A percentile compares a stretch with the other conserved stretches of the same genome.
These are phyloP conservation scores for Cichorium intybus DNA, from an alignment of 140 eudicot genomes.

Conservation along the genomic window DNA sequence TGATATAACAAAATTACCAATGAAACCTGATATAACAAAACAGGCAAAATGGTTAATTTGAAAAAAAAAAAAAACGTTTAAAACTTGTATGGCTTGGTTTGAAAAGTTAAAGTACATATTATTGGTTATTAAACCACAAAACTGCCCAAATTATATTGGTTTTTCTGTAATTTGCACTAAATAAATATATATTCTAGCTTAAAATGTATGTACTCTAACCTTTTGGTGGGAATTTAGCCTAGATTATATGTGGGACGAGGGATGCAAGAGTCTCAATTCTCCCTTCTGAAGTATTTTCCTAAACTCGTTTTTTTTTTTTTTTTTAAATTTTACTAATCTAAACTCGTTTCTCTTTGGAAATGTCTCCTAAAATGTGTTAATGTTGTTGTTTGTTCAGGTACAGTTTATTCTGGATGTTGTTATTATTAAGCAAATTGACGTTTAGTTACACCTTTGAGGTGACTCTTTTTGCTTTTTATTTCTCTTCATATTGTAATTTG, in stretches of 20 bases:
- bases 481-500: background rate
- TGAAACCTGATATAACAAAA: no score
- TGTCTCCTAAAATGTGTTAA: constrained; percentile 9
- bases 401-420: constrained; percentile 77
- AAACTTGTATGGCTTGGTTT: background rate
- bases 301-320: constrained; percentile 8
- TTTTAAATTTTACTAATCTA: constrained; percentile 5
- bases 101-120: background rate
- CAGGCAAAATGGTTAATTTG: background rate
- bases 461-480: constrained; percentile 10
- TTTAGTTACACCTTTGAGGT: constrained; percentile 97
- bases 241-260: constrained; percentile 91
- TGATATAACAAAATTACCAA: no score
- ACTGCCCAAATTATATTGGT: background rate
- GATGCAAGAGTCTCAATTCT: constrained; percentile 93
- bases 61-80: background rate
- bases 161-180: background rate
- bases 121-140: background rate
- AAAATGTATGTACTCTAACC: constrained; percentile 9
- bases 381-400: constrained; percentile 57
- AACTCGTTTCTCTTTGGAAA: background rate
- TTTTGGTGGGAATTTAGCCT: constrained; percentile 56
- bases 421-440: constrained; percentile 71
- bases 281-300: constrained; percentile 63
- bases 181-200: background rate